Evolutionary conservation across 495 filamentous ascomycete species (phyloP), one percentile per base, ranked within the genome.

Genomic region (Clohesyomyces aquaticus): DNA sequence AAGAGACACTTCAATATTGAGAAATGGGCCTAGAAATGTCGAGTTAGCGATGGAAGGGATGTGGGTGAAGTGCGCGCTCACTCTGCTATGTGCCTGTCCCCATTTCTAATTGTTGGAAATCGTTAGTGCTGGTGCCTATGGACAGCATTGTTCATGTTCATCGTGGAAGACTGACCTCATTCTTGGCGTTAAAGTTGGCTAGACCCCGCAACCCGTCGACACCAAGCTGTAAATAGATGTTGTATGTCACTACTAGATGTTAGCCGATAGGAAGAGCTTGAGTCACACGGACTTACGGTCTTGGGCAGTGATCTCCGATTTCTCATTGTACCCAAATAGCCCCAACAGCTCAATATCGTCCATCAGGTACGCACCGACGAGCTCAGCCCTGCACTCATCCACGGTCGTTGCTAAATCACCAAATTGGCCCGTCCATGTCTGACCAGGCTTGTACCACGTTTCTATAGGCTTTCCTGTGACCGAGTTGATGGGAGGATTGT

Each of bases 301-400:
- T 27, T 70, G 67, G 22, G 71, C 71, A 22, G 65, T 74, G 35
- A 78, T 76, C 26, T 74, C 61, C 9, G 69, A 71, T 18, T 66
- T 52, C 12, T 74, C 70, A 61, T 70, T 42, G 28, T 62, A 79
- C 1, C 78, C 80, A 63, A 81, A 79, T n/a, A 80, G 35, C 10
- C 48, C 58, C 8, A 81, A 57, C 1, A 81, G 52, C 42, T 79
- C 74, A 18, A 48, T 42, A 42, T 81, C 73, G 60, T 76, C 72
- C 66, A 78, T 75, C 8, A 82, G 64, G 66, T 77, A 80, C n/a
- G 72, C 72, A 12, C 1, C 71, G 72, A 81, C 74, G 25, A 77
- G 66, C 53, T 79, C 76, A 2, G 78, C 78, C 23, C 80, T 71
- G 64, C 80, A 82, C 59, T 83, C 80, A 26, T 83, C 81, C 6